A percentile compares a stretch with the other conserved stretches of the same genome.
These are phyloP conservation scores for Aspergillus niger DNA, from an alignment of 2,329 filamentous ascomycete species.

Conservation along the genomic window DNA sequence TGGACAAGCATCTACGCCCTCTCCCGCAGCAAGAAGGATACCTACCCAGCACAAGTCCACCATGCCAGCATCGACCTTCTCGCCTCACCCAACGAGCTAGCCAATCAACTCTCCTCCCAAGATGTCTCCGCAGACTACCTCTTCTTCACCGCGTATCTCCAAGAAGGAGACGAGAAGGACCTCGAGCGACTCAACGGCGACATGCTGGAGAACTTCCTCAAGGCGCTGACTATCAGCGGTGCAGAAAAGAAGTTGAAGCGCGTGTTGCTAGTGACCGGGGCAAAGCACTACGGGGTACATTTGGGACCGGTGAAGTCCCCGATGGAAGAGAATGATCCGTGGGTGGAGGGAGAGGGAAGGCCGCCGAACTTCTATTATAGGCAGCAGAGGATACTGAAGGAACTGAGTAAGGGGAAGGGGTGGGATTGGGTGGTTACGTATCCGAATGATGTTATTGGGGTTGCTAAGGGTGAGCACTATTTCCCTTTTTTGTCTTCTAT, in stretches of 20 bases:
- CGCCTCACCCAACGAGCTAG: conserved; percentile 38
- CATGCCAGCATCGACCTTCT: conserved; percentile 45
- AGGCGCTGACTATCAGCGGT: conserved; percentile 47
- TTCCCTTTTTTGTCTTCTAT: neutral
- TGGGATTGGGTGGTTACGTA: conserved; percentile 50
- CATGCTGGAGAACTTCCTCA: conserved; percentile 54
- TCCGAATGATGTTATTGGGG: conserved; percentile 50
- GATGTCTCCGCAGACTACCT: conserved; percentile 42
- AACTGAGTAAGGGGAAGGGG: conserved; percentile 29
- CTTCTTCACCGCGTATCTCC: conserved; percentile 49
- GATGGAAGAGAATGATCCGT: conserved; percentile 51
- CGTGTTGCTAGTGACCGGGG: conserved; percentile 53
- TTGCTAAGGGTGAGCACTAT: neutral
- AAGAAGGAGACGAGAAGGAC: conserved; percentile 40
- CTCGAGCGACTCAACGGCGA: conserved; percentile 40
- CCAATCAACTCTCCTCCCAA: conserved; percentile 34
- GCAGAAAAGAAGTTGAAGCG: conserved; percentile 47
- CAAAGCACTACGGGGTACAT: conserved; percentile 59
- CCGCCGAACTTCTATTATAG: conserved; percentile 56
- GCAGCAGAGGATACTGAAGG: conserved; percentile 50
- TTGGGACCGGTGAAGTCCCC: conserved; percentile 52
- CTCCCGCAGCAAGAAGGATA: conserved; percentile 43
- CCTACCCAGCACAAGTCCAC: conserved; percentile 38
- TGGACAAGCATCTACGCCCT: conserved; percentile 45
- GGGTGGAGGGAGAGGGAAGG: conserved; percentile 42